These are phyloP conservation scores for Kuraishia molischiana DNA, from an alignment of 805 yeast genomes.

Conservation along the genomic window DNA sequence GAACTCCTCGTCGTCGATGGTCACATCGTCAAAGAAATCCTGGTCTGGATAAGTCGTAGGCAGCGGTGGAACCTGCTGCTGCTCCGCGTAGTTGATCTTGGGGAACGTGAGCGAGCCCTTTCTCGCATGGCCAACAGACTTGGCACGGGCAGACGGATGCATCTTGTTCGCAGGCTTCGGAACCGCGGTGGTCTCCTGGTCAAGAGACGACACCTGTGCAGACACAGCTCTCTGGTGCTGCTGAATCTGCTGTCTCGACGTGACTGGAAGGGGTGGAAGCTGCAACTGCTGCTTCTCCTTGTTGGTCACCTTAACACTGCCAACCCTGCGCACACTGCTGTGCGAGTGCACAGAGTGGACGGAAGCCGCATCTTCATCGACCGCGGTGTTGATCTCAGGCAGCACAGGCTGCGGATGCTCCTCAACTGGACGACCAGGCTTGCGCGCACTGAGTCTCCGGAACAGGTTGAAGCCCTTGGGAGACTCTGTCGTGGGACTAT, in stretches of 20 bases:
- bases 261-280: conserved; percentile 18
- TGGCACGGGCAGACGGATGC: conserved; percentile 85
- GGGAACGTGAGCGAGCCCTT: conserved; percentile 41
- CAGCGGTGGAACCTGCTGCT: conserved; percentile 34
- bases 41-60: conserved; percentile 31
- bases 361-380: not conserved
- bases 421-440: not conserved
- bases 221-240: conserved; percentile 24
- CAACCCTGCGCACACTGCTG: conserved; percentile 43
- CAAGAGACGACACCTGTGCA: conserved; percentile 21
- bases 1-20: conserved; percentile 23
- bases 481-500: not conserved
- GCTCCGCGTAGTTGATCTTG: conserved; percentile 7
- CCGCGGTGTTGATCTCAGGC: not conserved
- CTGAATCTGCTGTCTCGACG: conserved; percentile 14
- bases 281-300: conserved; percentile 34
- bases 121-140: conserved; percentile 74
- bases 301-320: conserved; percentile 50
- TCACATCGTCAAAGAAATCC: conserved; percentile 50
- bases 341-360: not conserved
- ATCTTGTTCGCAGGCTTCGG: conserved; percentile 14
- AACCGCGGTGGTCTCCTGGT: not conserved
- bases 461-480: not conserved
- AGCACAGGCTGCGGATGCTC: conserved; percentile 7
- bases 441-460: not conserved